Conservation (phyloP, 2,329 filamentous ascomycete genomes). For the Pseudogymnoascus sp. region DNA sequence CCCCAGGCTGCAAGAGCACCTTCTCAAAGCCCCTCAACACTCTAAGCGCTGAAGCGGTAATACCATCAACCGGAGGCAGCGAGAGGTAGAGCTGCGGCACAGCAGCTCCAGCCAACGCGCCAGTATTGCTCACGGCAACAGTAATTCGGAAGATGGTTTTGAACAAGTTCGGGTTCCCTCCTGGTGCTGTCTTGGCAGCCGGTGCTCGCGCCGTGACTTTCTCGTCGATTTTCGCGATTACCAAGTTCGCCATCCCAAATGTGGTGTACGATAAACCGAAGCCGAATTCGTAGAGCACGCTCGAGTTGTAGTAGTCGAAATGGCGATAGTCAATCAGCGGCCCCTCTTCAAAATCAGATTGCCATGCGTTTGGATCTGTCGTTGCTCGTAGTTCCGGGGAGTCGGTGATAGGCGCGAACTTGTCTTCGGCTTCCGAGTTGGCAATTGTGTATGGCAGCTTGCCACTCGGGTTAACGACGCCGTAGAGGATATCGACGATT, state of each 20-base stretch:
- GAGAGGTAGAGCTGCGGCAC: constrained; percentile 53
- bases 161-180: constrained; percentile 27
- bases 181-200: constrained; percentile 15
- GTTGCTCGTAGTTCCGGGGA: constrained; percentile 33
- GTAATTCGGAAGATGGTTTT: constrained; percentile 41
- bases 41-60: background rate
- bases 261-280: constrained; percentile 71
- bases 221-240: constrained; percentile 26
- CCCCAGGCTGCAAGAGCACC: constrained; percentile 38
- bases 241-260: constrained; percentile 45
- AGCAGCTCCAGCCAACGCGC: constrained; percentile 51
- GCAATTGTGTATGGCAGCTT: constrained; percentile 47
- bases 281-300: constrained; percentile 70
- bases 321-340: constrained; percentile 71
- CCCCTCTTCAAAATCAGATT: constrained; percentile 66
- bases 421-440: constrained; percentile 35
- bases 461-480: constrained; percentile 43
- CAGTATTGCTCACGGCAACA: constrained; percentile 57
- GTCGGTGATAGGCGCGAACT: constrained; percentile 44
- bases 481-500: constrained; percentile 52
- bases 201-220: background rate
- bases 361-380: constrained; percentile 15
- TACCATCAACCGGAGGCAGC: constrained; percentile 26
- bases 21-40: constrained; percentile 54
- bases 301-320: constrained; percentile 51